phyloP scores from a whole-genome alignment of 805 yeast species.

The Isabelozyma pseudorhagii region DNA sequence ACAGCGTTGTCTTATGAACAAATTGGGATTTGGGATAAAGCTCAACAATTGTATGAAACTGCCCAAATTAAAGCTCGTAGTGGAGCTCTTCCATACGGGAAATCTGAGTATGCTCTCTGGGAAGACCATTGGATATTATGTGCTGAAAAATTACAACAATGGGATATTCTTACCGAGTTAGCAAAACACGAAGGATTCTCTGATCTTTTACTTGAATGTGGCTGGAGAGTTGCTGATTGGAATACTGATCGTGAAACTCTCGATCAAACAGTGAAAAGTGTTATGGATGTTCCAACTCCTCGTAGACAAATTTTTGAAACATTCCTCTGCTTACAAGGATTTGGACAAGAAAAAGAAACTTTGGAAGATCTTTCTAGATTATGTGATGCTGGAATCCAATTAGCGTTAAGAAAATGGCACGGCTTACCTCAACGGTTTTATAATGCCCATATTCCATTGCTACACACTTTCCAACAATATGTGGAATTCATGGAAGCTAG shows the following conservation, averaged over 20 bases:
- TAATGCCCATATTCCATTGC: slow-evolving; percentile 81
- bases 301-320: slow-evolving; percentile 95
- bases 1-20: slow-evolving; percentile 93
- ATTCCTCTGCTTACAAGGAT: slow-evolving; percentile 87
- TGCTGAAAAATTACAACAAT: slow-evolving; percentile 94
- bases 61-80: slow-evolving; percentile 96
- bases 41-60: slow-evolving; percentile 88
- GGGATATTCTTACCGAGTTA: slow-evolving; percentile 95
- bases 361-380: slow-evolving; percentile 78
- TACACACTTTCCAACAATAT: slow-evolving; percentile 95
- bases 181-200: slow-evolving; percentile 98
- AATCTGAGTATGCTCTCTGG: slow-evolving; percentile 93
- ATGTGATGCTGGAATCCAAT: slow-evolving; percentile 95
- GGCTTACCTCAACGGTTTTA: slow-evolving; percentile 76
- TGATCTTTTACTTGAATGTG: slow-evolving; percentile 93
- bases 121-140: slow-evolving; percentile 98
- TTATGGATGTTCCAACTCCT: slow-evolving; percentile 98
- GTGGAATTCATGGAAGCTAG: slow-evolving; percentile 97
- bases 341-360: slow-evolving; percentile 85
- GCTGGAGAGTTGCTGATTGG: slow-evolving; percentile 99
- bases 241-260: slow-evolving; percentile 89
- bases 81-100: slow-evolving; percentile 93
- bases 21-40: slow-evolving; percentile 91
- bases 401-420: slow-evolving; percentile 90
- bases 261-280: slow-evolving; percentile 90